Evolutionary conservation across 495 filamentous ascomycete species (phyloP).

Genomic region (Penicillium diatomitis): DNA sequence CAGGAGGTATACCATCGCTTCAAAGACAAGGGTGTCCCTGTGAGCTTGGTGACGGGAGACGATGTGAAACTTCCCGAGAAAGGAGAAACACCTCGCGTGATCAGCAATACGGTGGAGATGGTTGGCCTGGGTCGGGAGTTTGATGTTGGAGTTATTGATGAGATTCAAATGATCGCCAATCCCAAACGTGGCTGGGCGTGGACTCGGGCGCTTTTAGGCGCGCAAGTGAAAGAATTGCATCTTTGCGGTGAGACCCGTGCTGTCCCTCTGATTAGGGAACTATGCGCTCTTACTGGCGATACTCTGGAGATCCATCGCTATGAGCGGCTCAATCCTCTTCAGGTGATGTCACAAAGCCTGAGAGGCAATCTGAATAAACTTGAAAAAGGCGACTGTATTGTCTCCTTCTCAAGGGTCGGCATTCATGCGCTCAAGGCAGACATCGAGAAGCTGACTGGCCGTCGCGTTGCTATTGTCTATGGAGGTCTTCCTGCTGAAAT

Average conservation of each 20-base stretch:
- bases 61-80: slow-evolving; percentile 54
- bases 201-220: slow-evolving; percentile 85
- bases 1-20: slow-evolving; percentile 88
- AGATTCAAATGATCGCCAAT: slow-evolving; percentile 95
- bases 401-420: slow-evolving; percentile 70
- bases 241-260: slow-evolving; percentile 84
- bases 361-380: slow-evolving; percentile 53
- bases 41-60: slow-evolving; percentile 84
- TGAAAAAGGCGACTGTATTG: slow-evolving; percentile 81
- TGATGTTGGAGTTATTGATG: slow-evolving; percentile 93
- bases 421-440: slow-evolving; percentile 72
- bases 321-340: slow-evolving; percentile 68
- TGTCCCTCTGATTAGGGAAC: slow-evolving; percentile 66
- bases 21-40: slow-evolving; percentile 60
- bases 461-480: slow-evolving; percentile 84
- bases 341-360: slow-evolving; percentile 54
- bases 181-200: slow-evolving; percentile 84
- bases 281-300: slow-evolving; percentile 78
- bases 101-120: slow-evolving; percentile 97
- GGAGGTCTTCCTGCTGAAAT: slow-evolving; percentile 88
- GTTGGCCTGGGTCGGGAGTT: slow-evolving; percentile 57
- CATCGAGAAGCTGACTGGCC: slow-evolving; percentile 68
- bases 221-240: slow-evolving; percentile 81
- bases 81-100: slow-evolving; percentile 42
- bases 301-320: slow-evolving; percentile 73